phyloP scores from a whole-genome alignment of 2,329 filamentous ascomycete genomes.

The Phaeosphaeria sp. region DNA sequence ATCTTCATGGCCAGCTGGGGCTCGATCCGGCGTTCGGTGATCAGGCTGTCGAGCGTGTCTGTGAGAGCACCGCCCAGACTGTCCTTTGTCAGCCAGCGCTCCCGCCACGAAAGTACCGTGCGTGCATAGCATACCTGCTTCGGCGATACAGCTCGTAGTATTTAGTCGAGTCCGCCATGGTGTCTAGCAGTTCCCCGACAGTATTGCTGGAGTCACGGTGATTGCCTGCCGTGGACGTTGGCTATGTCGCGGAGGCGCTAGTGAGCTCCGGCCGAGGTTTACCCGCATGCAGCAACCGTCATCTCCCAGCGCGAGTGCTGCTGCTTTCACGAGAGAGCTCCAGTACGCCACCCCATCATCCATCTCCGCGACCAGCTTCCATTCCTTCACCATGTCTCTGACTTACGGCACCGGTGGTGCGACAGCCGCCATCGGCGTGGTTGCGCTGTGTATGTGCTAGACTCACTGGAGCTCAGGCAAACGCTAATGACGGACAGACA shows the following conservation, averaged over 20 bases:
- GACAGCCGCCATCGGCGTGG: constrained; percentile 71
- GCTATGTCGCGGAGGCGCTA: constrained; percentile 19
- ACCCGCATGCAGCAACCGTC: constrained; percentile 21
- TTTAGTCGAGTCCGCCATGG: constrained; percentile 54
- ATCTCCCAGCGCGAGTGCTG: constrained; percentile 25
- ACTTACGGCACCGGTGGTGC: constrained; percentile 73
- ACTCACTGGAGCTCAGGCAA: constrained; percentile 23
- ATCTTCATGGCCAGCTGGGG: constrained; percentile 99
- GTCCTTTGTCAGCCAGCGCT: constrained; percentile 37
- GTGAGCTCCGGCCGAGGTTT: constrained; percentile 6
- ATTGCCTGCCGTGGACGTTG: constrained; percentile 18
- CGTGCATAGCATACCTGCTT: constrained; percentile 76
- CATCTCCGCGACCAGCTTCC: constrained; percentile 24
- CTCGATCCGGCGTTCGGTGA: constrained; percentile 93
- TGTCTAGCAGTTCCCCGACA: constrained; percentile 20
- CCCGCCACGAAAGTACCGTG: constrained; percentile 10
- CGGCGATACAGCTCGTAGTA: constrained; percentile 97
- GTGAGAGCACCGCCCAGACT: constrained; percentile 94
- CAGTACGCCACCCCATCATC: constrained; percentile 32
- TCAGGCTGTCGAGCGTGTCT: constrained; percentile 95
- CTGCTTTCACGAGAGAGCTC: constrained; percentile 35
- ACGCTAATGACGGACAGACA: constrained; percentile 68
- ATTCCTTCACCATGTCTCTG: constrained; percentile 68
- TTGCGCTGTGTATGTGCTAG: constrained; percentile 75
- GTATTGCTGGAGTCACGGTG: constrained; percentile 18